Conservation (phyloP, 768 basidiomycete genomes). For the Panaeolus papilionaceus region DNA sequence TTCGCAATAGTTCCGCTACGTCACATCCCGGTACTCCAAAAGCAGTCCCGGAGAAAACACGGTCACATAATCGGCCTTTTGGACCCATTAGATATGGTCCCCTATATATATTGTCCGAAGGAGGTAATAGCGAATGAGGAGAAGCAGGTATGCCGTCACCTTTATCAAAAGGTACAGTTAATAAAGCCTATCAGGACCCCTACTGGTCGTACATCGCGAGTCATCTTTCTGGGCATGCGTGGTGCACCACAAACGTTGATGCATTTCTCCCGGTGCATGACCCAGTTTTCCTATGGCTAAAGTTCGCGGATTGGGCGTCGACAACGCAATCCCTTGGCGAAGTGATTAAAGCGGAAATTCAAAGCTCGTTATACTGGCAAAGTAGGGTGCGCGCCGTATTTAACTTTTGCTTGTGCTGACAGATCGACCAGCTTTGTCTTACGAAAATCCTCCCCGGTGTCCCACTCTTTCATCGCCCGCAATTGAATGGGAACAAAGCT, state of each 20-base stretch:
- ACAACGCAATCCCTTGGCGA: slow-evolving; percentile 39
- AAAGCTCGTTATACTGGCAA: slow-evolving; percentile 61
- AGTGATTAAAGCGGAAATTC: slow-evolving; percentile 54
- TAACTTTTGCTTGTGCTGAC: neutral
- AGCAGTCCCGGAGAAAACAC: slow-evolving; percentile 35
- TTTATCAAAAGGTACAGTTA: neutral
- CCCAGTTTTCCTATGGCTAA: slow-evolving; percentile 50
- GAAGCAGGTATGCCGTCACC: slow-evolving; percentile 28
- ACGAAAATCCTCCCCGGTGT: slow-evolving; percentile 52
- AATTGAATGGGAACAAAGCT: slow-evolving; percentile 64
- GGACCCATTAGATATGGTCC: slow-evolving; percentile 62
- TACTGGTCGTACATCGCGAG: neutral
- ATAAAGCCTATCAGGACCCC: neutral
- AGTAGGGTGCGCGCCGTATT: slow-evolving; percentile 30
- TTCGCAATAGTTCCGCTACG: slow-evolving; percentile 55
- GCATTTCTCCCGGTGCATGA: slow-evolving; percentile 30
- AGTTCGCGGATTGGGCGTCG: slow-evolving; percentile 43
- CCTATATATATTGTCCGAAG: slow-evolving; percentile 42
- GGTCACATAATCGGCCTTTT: slow-evolving; percentile 53
- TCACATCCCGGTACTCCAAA: slow-evolving; percentile 53
- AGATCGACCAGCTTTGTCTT: slow-evolving; percentile 46
- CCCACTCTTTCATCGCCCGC: slow-evolving; percentile 47
- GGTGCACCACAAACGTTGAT: slow-evolving; percentile 4
- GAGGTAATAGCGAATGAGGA: slow-evolving; percentile 23
- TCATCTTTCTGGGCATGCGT: neutral